Base-by-base conservation (phyloP, 768 basidiomycete genomes). In the Suillus brevipes region DNA sequence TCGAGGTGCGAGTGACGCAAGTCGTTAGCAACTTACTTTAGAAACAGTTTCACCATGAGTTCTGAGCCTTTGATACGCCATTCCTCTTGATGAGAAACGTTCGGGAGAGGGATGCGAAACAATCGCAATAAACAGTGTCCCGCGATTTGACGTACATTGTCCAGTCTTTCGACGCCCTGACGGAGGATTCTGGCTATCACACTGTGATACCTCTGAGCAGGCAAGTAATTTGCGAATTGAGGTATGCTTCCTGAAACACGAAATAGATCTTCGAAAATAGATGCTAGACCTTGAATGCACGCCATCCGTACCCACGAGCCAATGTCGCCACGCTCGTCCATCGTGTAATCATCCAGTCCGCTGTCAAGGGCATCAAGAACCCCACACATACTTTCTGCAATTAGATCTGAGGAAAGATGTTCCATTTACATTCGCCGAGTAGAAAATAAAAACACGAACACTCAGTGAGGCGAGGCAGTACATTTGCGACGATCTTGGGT, bases 311-410 rank as follows among this genome's bases (percentile, higher is more conserved):
- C 85, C 95, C 95, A 97, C 2, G 97, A 98, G 49, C 97, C 97
- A 43, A 99, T 91, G 73, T 99, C 97, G 5, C 97, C 97, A 68
- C 97, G 88, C 73, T 97, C 92, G 73, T 99, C 97, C 57, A 86
- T 87, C 6, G 93, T 91, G 73, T 99, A 99, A 78, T 99, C 96
- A 23, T 86, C 82, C 61, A 99, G 77, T 4, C 94, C 95, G n/a
- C 72, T 74, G n/a, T 89, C 75, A 43, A 93, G 72, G 23, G 85
- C 82, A 62, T 83, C 78, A 60, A 90, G 79, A 62, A 93, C 73
- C 5, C 79, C 71, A 62, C 78, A 75, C 60, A 89, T 78, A 43
- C 79, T 67, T 43, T 77, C 77, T 45, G 83, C 74, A 57, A 81
- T 78, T 65, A 90, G 68, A 66, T 78, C 91, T 92, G 65, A 36